Evolutionary conservation across 371 early-diverging fungal genomes (phyloP), one percentile per base, ranked within the genome.

Genomic region (Capillidium heterosporum): DNA sequence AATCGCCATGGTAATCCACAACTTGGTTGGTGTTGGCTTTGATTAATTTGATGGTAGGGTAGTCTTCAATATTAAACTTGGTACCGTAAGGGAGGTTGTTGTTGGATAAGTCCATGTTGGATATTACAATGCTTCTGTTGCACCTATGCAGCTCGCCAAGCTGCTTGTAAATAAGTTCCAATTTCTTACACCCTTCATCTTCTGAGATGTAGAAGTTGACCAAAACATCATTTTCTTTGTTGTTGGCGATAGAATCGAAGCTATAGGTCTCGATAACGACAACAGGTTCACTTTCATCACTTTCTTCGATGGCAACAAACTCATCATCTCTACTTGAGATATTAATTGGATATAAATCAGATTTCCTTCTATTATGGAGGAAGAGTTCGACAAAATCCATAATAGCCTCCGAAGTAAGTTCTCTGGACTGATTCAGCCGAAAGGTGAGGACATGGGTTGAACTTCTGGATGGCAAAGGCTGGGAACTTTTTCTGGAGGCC

Each of bases 31-130:
- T 73, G 24, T 51, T 46, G 43, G 88, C 93, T 78, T 90, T 91
- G 76, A 89, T 79, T 62, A 95, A 74, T 66, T 85, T 85, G 55
- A 96, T 73, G 48, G 95, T 96, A 48, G 95, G 97, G 91, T 92
- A 96, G n/a, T 92, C 95, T 63, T 76, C 61, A 55, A 95, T 62
- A 48, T 71, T 65, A 72, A 89, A 82, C 11, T 73, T 74, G 48
- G 72, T 73, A 58, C 66, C 69, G 24, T 75, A n/a, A n/a, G 96
- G 94, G 42, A 95, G 63, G 60, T 96, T 95, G 72, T 95, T 95
- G 61, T 81, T 87, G 42, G 89, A 89, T 64, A 82, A 91, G 63
- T 95, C 95, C 81, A 95, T 77, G 79, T 95, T 95, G 70, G 92
- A 90, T 61, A 96, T 85, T 21, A 84, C 74, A 55, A 87, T 64